These are phyloP conservation scores for Fusarium sp. DNA, from an alignment of 2,329 filamentous ascomycete species.

Conservation along the genomic window DNA sequence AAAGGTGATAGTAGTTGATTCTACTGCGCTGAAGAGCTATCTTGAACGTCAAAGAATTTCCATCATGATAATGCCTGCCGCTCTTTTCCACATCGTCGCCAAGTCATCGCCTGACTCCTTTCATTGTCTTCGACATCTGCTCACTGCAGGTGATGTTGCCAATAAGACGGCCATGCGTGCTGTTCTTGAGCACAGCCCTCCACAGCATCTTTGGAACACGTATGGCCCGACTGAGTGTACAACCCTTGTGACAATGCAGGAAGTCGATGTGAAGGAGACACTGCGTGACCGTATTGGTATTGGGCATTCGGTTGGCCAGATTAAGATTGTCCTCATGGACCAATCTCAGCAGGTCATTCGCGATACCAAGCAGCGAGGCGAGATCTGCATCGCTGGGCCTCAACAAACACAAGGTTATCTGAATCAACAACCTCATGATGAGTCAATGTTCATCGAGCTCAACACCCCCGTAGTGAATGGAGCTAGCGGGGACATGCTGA, in stretches of 20 bases:
- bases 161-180: not conserved
- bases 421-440: not conserved
- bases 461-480: fast-evolving
- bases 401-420: not conserved
- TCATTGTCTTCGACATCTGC: not conserved
- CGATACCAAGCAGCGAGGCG: not conserved
- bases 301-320: not conserved
- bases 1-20: not conserved
- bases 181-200: not conserved
- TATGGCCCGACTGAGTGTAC: constrained; percentile 3
- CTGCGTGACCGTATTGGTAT: not conserved
- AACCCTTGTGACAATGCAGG: not conserved
- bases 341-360: not conserved
- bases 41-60: not conserved
- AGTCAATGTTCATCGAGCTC: fast-evolving
- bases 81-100: not conserved
- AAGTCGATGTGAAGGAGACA: not conserved
- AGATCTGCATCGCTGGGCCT: not conserved
- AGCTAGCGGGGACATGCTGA: not conserved
- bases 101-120: not conserved
- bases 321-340: not conserved
- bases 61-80: not conserved
- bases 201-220: not conserved
- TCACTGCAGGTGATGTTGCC: not conserved
- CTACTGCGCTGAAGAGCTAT: not conserved